Percentiles rank a stretch among this genome's conserved stretches.
Conservation (phyloP, 2,329 filamentous ascomycete genomes). For the Geoglossum cookeanum region DNA sequence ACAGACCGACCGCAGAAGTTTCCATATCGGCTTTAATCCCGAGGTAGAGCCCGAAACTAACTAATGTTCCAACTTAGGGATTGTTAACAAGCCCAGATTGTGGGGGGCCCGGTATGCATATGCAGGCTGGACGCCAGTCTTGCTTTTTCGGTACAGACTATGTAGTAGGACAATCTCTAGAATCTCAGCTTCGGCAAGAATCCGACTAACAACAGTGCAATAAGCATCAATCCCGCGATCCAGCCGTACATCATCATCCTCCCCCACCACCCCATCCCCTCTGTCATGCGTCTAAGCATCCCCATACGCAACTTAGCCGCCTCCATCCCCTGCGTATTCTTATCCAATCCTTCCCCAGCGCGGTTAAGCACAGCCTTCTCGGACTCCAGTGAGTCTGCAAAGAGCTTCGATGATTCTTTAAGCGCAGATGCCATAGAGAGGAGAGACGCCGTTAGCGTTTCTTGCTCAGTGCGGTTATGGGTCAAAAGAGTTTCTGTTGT, state of each 20-base stretch:
- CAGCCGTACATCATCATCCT: constrained; percentile 67
- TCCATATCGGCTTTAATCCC: too few species aligned
- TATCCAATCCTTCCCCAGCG: constrained; percentile 57
- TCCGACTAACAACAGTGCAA: constrained; percentile 63
- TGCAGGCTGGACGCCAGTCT: too few species aligned
- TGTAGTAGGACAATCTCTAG: constrained; percentile 19
- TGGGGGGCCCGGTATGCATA: too few species aligned
- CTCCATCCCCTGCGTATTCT: constrained; percentile 57
- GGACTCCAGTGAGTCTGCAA: constrained; percentile 49
- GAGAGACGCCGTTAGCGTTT: constrained; percentile 63
- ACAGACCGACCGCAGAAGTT: too few species aligned
- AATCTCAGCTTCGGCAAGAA: constrained; percentile 76
- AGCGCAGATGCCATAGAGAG: constrained; percentile 59
- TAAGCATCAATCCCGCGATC: constrained; percentile 67
- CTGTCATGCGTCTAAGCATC: constrained; percentile 56
- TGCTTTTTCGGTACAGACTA: too few species aligned
- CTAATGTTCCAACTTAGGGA: too few species aligned
- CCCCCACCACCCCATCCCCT: constrained; percentile 76
- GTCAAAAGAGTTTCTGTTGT: constrained; percentile 50
- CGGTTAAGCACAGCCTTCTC: constrained; percentile 53
- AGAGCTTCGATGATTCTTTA: constrained; percentile 54
- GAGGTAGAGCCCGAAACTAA: too few species aligned
- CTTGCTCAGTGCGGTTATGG: constrained; percentile 64
- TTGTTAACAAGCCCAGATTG: too few species aligned
- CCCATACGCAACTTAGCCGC: constrained; percentile 62